Conservation (phyloP, 495 filamentous ascomycete species). For the Clohesyomyces aquaticus region DNA sequence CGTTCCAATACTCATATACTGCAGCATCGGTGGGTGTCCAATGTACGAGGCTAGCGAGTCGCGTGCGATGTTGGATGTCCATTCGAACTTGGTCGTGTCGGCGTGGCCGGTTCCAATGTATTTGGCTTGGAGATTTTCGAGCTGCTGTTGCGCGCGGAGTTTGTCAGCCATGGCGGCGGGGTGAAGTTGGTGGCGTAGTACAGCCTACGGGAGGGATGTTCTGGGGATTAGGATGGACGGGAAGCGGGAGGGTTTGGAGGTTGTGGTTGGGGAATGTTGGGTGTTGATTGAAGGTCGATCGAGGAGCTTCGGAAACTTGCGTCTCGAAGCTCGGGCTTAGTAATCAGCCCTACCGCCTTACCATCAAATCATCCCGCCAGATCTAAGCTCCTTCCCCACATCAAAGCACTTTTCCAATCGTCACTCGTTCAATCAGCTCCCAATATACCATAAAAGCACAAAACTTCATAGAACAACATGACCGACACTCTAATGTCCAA, state of each 20-base stretch:
- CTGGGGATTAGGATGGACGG: neutral
- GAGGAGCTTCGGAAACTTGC: no score
- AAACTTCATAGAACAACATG: neutral
- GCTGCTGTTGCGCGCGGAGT: conserved; percentile 93
- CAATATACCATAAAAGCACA: no score
- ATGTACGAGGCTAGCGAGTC: conserved; percentile 66
- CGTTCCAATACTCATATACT: conserved; percentile 88
- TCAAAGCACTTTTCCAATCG: no score
- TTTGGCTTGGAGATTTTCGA: conserved; percentile 90
- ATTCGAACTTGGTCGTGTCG: conserved; percentile 96
- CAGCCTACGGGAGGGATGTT: neutral
- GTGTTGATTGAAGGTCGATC: no score
- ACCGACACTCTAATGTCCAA: conserved; percentile 8
- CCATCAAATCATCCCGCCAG: no score
- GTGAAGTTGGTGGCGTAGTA: conserved; percentile 2
- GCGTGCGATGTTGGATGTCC: conserved; percentile 71
- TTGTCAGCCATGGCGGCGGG: conserved; percentile 76
- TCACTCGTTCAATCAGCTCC: no score
- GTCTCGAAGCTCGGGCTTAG: no score
- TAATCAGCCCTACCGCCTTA: no score
- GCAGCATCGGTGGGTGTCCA: conserved; percentile 84
- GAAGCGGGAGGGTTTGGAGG: neutral
- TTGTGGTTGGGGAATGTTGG: neutral
- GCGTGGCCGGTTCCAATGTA: conserved; percentile 97
- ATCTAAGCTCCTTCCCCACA: no score